Evolutionary conservation across 2,329 filamentous ascomycete genomes (phyloP).

Genomic region (Tolypocladium sp.): DNA sequence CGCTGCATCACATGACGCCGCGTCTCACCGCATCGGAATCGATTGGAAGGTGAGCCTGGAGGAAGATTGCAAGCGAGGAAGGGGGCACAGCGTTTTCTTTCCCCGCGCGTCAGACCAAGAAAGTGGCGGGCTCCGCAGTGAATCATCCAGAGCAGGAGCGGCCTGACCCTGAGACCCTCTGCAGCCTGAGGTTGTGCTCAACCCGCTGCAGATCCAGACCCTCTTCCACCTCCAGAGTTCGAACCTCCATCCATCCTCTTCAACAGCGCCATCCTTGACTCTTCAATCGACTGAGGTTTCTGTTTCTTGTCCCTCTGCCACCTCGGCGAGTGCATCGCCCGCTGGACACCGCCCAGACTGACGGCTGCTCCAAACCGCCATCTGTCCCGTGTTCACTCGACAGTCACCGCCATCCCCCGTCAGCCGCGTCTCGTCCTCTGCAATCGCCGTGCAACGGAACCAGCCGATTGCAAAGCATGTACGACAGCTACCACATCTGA

Average conservation of each 20-base stretch:
- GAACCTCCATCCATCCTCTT: background rate
- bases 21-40: background rate
- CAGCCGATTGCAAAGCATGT: background rate
- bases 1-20: slow-evolving; percentile 1
- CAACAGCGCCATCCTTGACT: background rate
- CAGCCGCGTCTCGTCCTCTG: background rate
- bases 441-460: background rate
- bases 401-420: background rate
- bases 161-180: background rate
- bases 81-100: background rate
- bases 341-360: background rate
- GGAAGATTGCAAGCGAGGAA: background rate
- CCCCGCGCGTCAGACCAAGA: background rate
- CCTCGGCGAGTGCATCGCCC: background rate
- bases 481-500: background rate
- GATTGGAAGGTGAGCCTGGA: background rate
- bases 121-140: background rate
- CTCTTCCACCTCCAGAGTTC: background rate
- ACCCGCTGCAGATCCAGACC: background rate
- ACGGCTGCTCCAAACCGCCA: background rate
- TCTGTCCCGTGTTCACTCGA: background rate
- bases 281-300: background rate
- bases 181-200: background rate
- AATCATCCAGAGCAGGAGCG: background rate
- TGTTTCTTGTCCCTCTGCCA: background rate